phyloP scores from a whole-genome alignment of 352 stramenopile genomes.

The Peronospora farinosa region DNA sequence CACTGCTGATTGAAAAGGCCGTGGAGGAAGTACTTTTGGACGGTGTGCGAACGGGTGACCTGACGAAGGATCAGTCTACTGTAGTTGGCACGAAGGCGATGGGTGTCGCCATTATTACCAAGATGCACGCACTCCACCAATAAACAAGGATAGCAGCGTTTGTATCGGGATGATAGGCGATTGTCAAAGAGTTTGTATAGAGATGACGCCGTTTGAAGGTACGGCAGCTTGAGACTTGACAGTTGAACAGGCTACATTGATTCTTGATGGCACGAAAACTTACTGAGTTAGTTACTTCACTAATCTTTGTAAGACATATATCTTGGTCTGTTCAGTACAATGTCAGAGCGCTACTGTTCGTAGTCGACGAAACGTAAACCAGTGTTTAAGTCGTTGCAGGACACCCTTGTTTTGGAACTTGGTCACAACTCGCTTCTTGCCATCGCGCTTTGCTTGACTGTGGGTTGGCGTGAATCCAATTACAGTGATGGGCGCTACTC shows the following conservation, averaged over 20 bases:
- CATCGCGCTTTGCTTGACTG: too few species aligned
- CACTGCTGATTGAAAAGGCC: constrained; percentile 71
- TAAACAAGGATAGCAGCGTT: constrained; percentile 5
- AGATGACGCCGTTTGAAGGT: not conserved
- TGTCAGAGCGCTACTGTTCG: not conserved
- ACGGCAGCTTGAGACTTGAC: too few species aligned
- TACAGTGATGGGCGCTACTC: not conserved
- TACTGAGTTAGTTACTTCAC: too few species aligned
- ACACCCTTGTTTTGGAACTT: constrained; percentile 17
- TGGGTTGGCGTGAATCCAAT: too few species aligned
- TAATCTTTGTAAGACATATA: not conserved
- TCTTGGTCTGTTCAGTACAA: not conserved
- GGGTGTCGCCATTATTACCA: constrained; percentile 75
- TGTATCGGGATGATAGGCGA: not conserved
- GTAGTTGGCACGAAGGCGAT: constrained; percentile 68
- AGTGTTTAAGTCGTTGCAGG: not conserved
- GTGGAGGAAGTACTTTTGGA: constrained; percentile 81
- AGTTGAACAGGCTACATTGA: too few species aligned
- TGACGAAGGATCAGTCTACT: constrained; percentile 52
- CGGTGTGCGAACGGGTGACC: constrained; percentile 80
- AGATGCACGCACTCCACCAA: constrained; percentile 55
- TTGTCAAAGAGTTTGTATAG: not conserved
- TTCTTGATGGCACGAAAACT: too few species aligned
- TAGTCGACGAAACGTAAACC: not conserved
- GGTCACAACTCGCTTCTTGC: too few species aligned